Evolutionary conservation across 2,329 filamentous ascomycete genomes (phyloP), one percentile per base, ranked within the genome.

Genomic region (Colletotrichum kahawae): DNA sequence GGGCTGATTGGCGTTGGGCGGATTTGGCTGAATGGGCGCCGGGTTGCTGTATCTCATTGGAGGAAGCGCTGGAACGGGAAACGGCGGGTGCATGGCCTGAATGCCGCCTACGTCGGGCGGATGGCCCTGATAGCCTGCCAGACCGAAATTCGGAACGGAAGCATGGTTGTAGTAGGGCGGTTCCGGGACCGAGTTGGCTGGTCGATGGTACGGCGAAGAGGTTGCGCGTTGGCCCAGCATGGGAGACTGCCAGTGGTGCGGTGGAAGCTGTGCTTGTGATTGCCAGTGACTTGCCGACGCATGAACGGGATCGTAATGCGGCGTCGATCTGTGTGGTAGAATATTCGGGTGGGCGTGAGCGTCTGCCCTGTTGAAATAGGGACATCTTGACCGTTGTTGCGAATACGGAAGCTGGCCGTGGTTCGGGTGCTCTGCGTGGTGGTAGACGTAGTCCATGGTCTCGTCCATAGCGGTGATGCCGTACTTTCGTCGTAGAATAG

Each of bases 301-400:
- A 67, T 82, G 81, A 48, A 82, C 78, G 21, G 81, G 78, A 54
- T 81, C 81, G 65, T 80, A 80, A 65, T 80, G 79, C 21, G 78
- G 68, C n/a, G 67, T 70, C 4, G 70, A 74, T 38, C 65, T 71
- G 31, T 65, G 60, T 29, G 57, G 71, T 24, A 62, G 56, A 6
- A 67, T 27, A 38, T 36, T 31, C 21, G 56, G 38, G 18, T 74
- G 65, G 8, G 69, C 60, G 9, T 71, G 56, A 18, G 48, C 21
- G 16, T 70, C 65, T 27, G 43, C 21, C 24, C 66, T 65, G 34
- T 66, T 70, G 51, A 62, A 59, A n/a, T 70, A 67, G 9, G 74
- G 74, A 27, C 74, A 76, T 29, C 59, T 33, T 8, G 74, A 56
- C 34, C 31, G 71, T 51, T 57, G 70, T 62, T 74, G 72, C 9